phyloP scores from a whole-genome alignment of 1,284 basidiomycete genomes.

The Anthracocystis setariae region DNA sequence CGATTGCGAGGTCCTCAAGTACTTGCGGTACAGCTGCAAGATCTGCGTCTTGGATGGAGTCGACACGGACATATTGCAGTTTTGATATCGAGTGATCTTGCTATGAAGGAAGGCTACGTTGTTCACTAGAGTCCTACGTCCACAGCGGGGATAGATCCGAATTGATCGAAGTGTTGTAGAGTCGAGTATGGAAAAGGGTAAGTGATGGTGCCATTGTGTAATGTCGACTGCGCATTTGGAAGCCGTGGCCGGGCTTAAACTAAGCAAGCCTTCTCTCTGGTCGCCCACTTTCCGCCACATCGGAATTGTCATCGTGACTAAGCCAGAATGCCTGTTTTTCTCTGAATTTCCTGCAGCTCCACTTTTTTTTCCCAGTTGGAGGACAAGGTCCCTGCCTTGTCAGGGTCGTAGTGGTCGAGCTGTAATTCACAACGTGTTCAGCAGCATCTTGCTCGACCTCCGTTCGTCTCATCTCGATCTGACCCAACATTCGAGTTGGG shows the following conservation, averaged over 20 bases:
- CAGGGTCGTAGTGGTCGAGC: neutral
- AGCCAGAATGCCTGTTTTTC: constrained; percentile 7
- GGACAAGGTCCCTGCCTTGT: neutral
- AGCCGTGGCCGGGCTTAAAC: constrained; percentile 21
- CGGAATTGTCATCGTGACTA: constrained; percentile 33
- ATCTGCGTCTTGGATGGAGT: constrained; percentile 56
- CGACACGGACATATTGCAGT: constrained; percentile 29
- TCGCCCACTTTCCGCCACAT: constrained; percentile 17
- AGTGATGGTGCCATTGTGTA: neutral
- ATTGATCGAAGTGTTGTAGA: too few relatives aligned
- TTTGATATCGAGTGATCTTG: neutral
- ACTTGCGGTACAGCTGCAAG: constrained; percentile 61
- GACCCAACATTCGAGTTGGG: neutral
- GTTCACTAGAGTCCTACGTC: too few relatives aligned
- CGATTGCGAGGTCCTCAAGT: constrained; percentile 62
- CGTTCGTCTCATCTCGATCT: neutral
- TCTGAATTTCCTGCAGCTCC: constrained; percentile 11
- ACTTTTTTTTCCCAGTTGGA: constrained; percentile 6
- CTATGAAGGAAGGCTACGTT: too few relatives aligned
- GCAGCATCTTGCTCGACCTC: neutral
- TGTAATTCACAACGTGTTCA: neutral
- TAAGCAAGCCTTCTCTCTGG: constrained; percentile 11
- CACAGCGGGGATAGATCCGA: too few relatives aligned
- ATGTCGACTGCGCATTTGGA: constrained; percentile 16
- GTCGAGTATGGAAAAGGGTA: too few relatives aligned